phyloP scores from a whole-genome alignment of 805 yeast genomes.

The Starmera amethionina region DNA sequence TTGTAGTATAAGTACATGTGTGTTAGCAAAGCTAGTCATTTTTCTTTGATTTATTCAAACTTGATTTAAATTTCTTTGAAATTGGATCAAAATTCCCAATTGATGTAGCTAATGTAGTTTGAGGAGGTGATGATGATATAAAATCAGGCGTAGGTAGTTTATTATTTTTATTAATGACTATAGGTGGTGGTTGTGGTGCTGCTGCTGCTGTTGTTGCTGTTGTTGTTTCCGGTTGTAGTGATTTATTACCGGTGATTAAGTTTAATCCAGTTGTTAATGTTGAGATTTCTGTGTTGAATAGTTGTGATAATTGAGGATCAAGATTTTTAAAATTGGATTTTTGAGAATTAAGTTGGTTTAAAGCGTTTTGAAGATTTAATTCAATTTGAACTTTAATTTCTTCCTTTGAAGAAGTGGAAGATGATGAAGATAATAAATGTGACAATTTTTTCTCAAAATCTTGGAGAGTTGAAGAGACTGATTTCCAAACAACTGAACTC shows the following conservation, averaged over 20 bases:
- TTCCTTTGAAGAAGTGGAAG: constrained; percentile 1
- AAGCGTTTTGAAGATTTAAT: constrained; percentile 1
- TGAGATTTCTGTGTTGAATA: constrained; percentile 10
- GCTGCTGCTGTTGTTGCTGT: background rate
- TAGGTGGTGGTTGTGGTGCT: background rate
- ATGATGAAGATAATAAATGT: constrained; percentile 6
- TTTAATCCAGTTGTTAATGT: constrained; percentile 10
- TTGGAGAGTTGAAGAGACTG: constrained; percentile 8
- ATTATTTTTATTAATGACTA: constrained; percentile 2
- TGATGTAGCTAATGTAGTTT: background rate
- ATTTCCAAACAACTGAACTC: constrained; percentile 13
- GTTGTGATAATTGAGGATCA: constrained; percentile 6
- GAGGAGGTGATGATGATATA: background rate
- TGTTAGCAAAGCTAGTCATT: background rate
- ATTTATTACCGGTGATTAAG: constrained; percentile 4
- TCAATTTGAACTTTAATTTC: constrained; percentile 2
- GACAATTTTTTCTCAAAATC: constrained; percentile 10
- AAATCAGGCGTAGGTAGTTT: constrained; percentile 17
- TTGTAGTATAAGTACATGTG: background rate
- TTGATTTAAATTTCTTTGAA: background rate
- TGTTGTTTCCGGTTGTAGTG: background rate
- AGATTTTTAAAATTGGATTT: constrained; percentile 3
- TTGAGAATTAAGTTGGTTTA: constrained; percentile 6
- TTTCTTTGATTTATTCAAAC: background rate
- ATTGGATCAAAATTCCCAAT: background rate